phyloP scores from a whole-genome alignment of 345 rosid genomes.

The Euphorbia peplus region DNA sequence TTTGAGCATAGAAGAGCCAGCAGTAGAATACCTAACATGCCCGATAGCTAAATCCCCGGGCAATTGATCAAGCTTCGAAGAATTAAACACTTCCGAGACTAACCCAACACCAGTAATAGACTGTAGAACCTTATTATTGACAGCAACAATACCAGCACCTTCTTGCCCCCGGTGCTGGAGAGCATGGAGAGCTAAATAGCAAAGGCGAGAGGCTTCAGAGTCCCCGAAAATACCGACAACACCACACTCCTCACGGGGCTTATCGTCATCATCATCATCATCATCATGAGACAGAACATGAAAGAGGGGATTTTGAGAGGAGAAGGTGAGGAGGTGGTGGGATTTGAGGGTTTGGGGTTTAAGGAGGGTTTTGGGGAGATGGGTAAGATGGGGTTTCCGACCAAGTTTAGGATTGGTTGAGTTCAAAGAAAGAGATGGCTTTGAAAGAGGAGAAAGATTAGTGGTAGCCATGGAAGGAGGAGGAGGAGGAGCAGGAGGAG shows the following conservation, averaged over 20 bases:
- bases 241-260: conserved; percentile 97
- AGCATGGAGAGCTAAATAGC: conserved; percentile 90
- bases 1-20: conserved; percentile 88
- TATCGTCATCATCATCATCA: conserved; percentile 49
- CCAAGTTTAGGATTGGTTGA: background rate
- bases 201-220: conserved; percentile 85
- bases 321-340: conserved; percentile 17
- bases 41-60: conserved; percentile 89
- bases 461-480: conserved; percentile 12
- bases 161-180: conserved; percentile 98
- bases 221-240: conserved; percentile 93
- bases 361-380: conserved; percentile 40
- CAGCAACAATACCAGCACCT: conserved; percentile 97
- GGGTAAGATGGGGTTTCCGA: conserved; percentile 11
- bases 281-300: conserved; percentile 21
- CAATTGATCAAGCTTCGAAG: conserved; percentile 76
- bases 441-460: conserved; percentile 18
- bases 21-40: conserved; percentile 93
- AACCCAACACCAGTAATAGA: conserved; percentile 91
- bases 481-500: background rate
- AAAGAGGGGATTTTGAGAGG: conserved; percentile 44
- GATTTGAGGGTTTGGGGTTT: conserved; percentile 34
- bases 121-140: conserved; percentile 62
- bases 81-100: conserved; percentile 87
- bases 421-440: conserved; percentile 9